Percentiles rank a stretch among this genome's conserved stretches.
Conservation (phyloP, 2,329 filamentous ascomycete genomes). For the Pseudogymnoascus sp. region DNA sequence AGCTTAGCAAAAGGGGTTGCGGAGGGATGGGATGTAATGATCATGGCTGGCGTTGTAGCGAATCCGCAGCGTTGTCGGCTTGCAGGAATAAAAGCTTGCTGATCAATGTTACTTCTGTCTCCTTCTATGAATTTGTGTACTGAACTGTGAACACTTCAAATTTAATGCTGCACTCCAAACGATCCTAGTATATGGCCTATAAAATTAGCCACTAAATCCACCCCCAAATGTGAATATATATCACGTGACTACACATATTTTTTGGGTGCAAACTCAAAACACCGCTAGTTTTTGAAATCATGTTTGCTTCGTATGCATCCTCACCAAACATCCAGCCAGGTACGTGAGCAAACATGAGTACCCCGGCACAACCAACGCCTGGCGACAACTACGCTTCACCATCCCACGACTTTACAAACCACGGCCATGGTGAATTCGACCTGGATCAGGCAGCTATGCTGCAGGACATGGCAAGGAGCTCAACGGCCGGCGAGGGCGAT, state of each 20-base stretch:
- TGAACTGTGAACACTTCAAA: not conserved
- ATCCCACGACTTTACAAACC: not conserved
- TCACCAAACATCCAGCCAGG: slow-evolving; percentile 12
- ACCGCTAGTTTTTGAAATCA: not conserved
- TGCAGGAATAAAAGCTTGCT: slow-evolving; percentile 9
- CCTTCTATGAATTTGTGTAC: not conserved
- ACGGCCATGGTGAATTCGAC: slow-evolving; percentile 10
- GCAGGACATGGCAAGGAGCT: slow-evolving; percentile 12
- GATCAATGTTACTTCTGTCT: slow-evolving; percentile 4
- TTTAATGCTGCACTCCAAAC: not conserved
- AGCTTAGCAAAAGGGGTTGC: slow-evolving; percentile 11
- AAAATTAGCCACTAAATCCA: not conserved
- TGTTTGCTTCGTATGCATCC: slow-evolving; percentile 10
- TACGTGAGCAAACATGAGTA: slow-evolving; percentile 5
- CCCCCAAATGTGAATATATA: not conserved
- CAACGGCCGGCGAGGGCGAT: slow-evolving; percentile 3
- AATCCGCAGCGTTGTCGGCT: slow-evolving; percentile 3
- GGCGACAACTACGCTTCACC: not conserved
- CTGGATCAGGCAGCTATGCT: slow-evolving; percentile 14
- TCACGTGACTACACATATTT: not conserved
- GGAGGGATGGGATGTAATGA: slow-evolving; percentile 9
- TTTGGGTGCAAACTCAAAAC: not conserved
- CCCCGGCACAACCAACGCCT: not conserved
- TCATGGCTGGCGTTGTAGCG: slow-evolving; percentile 9
- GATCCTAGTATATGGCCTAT: not conserved